Conservation (phyloP, 225 moss, liverwort and hornwort genomes). For the Pseudoscleropodium purum region DNA sequence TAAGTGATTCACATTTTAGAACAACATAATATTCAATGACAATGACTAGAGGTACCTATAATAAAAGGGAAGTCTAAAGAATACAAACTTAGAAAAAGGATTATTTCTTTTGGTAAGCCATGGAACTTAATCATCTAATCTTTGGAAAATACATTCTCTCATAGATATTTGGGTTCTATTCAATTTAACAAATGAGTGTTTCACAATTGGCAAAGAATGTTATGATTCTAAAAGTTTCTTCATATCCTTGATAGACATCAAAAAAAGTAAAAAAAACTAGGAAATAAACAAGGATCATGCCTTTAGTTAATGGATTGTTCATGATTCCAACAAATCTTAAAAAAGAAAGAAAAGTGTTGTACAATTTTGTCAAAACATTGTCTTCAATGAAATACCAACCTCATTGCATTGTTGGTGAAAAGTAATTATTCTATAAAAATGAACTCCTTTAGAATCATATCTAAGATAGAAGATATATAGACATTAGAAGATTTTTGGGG, state of each 20-base stretch:
- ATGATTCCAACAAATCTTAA: neutral
- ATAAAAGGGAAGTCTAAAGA: neutral
- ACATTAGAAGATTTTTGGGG: too few relatives aligned
- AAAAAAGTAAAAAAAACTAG: neutral
- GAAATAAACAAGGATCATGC: neutral
- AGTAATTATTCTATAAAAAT: rapidly evolving
- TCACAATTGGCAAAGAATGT: neutral
- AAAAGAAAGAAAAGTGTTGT: neutral
- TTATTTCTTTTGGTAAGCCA: neutral
- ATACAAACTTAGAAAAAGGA: neutral
- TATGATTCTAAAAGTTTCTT: rapidly evolving
- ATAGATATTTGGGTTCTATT: rapidly evolving
- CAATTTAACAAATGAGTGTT: neutral
- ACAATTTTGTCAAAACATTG: neutral
- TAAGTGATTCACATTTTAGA: neutral
- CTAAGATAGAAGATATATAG: too few relatives aligned
- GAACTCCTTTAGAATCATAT: rapidly evolving
- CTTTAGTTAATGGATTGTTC: neutral
- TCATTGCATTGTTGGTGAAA: neutral
- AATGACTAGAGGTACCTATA: neutral
- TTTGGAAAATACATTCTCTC: neutral
- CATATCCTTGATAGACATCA: neutral
- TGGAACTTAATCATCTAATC: rapidly evolving
- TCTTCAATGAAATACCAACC: neutral
- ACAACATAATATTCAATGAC: neutral